Conservation (phyloP, 176 grass and related monocot species). For the Triticum dicoccoides region DNA sequence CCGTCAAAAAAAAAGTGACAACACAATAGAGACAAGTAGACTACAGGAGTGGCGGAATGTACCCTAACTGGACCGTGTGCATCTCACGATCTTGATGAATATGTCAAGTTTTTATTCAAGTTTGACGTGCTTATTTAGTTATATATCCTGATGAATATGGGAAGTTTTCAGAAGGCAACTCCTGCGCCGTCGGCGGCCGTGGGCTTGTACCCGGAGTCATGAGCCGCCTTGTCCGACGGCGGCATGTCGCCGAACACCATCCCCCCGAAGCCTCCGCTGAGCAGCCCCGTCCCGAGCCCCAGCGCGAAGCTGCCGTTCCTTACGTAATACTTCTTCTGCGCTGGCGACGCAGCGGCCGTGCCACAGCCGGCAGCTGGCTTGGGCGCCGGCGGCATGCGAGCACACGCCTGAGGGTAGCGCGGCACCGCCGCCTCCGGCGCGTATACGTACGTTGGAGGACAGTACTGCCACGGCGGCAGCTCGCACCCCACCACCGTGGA, state of each 20-base stretch:
- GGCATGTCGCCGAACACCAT: constrained; percentile 40
- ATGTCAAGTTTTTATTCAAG: background rate
- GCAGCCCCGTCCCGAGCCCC: constrained; percentile 1
- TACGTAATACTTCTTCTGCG: background rate
- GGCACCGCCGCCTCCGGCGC: background rate
- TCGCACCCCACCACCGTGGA: background rate
- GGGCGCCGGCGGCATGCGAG: background rate
- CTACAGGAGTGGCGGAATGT: no score
- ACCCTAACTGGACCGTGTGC: no score
- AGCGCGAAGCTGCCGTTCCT: constrained; percentile 31
- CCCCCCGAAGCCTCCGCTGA: constrained; percentile 23
- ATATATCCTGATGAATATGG: background rate
- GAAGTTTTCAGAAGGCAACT: background rate
- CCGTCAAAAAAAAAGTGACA: no score
- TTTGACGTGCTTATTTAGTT: background rate
- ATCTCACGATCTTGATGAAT: no score
- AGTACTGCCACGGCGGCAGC: background rate
- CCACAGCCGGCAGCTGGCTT: background rate
- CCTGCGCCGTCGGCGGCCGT: constrained; percentile 2
- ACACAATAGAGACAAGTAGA: background rate
- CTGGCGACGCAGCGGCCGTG: background rate
- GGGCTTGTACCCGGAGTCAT: constrained; percentile 1
- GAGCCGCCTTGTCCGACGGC: constrained; percentile 15
- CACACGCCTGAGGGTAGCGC: background rate
- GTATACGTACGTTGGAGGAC: background rate